These are phyloP conservation scores for Mycena filopes DNA, from an alignment of 768 basidiomycete species.

Conservation along the genomic window DNA sequence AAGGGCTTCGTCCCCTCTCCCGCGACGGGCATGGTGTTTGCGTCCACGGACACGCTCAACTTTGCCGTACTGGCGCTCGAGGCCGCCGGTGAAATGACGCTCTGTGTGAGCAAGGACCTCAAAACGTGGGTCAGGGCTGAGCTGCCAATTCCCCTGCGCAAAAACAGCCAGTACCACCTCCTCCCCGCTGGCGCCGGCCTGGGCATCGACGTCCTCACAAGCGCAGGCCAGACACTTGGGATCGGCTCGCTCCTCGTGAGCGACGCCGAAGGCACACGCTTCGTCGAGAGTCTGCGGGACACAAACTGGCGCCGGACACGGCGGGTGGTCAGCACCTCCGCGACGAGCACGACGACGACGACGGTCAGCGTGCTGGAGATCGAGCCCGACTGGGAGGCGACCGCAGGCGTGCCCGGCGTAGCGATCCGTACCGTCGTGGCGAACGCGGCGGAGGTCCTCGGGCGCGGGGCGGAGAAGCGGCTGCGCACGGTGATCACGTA, in stretches of 20 bases:
- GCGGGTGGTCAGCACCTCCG: not conserved
- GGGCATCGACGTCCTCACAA: conserved; percentile 91
- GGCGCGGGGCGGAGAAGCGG: conserved; percentile 68
- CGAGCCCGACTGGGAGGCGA: conserved; percentile 77
- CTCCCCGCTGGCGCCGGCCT: conserved; percentile 93
- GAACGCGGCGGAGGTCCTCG: conserved; percentile 87
- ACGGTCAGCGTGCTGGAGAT: not conserved
- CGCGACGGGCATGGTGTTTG: conserved; percentile 61
- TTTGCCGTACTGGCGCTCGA: conserved; percentile 91
- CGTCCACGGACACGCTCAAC: conserved; percentile 53
- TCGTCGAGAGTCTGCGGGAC: conserved; percentile 88
- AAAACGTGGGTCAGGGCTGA: conserved; percentile 86
- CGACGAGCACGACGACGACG: no score
- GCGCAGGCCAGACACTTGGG: conserved; percentile 47
- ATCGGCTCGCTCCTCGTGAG: conserved; percentile 94
- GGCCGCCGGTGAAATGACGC: conserved; percentile 82
- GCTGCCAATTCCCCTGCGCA: conserved; percentile 86
- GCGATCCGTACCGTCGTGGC: conserved; percentile 90
- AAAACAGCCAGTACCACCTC: conserved; percentile 95
- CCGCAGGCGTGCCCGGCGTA: conserved; percentile 88
- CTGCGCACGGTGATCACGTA: conserved; percentile 87
- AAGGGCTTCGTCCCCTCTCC: conserved; percentile 85
- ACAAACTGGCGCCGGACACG: conserved; percentile 84
- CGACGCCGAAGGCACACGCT: conserved; percentile 95
- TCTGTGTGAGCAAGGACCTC: conserved; percentile 89